phyloP scores from a whole-genome alignment of 2,329 filamentous ascomycete species.

The Venturia carpophila region DNA sequence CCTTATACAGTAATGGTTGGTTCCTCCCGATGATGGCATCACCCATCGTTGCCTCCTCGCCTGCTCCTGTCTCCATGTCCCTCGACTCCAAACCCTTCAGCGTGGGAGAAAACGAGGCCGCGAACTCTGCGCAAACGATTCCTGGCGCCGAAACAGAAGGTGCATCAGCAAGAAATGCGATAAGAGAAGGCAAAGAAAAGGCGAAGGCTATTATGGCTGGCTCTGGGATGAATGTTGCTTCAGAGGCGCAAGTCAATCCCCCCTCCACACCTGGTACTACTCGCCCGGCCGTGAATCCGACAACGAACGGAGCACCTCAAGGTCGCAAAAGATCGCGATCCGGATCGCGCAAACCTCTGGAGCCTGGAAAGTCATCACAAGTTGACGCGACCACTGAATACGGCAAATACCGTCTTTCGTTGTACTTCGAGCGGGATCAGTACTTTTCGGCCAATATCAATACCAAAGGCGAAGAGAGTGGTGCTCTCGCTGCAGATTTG shows the following conservation, averaged over 20 bases:
- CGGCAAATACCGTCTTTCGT: slow-evolving; percentile 46
- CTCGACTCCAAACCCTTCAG: not conserved
- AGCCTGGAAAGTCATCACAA: not conserved
- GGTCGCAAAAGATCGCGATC: slow-evolving; percentile 53
- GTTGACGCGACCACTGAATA: slow-evolving; percentile 21
- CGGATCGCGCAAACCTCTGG: slow-evolving; percentile 40
- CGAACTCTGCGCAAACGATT: slow-evolving; percentile 3
- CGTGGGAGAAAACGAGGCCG: not conserved
- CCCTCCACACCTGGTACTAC: slow-evolving; percentile 21
- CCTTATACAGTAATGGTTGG: slow-evolving; percentile 3
- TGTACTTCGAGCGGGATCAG: slow-evolving; percentile 59
- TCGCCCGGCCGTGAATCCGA: slow-evolving; percentile 27
- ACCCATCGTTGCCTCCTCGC: slow-evolving; percentile 10
- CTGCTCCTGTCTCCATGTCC: slow-evolving; percentile 6
- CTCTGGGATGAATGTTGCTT: slow-evolving; percentile 36
- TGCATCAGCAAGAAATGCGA: slow-evolving; percentile 33
- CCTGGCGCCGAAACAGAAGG: not conserved
- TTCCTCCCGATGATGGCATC: slow-evolving; percentile 8
- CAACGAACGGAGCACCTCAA: slow-evolving; percentile 37
- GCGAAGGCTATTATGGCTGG: slow-evolving; percentile 52
- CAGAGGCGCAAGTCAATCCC: slow-evolving; percentile 23
- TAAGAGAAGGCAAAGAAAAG: slow-evolving; percentile 53
- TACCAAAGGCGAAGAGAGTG: slow-evolving; percentile 37
- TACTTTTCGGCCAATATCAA: slow-evolving; percentile 48
- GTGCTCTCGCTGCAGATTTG: slow-evolving; percentile 53